Evolutionary conservation across 2,329 filamentous ascomycete species (phyloP).

Genomic region (Talaromyces sp.): DNA sequence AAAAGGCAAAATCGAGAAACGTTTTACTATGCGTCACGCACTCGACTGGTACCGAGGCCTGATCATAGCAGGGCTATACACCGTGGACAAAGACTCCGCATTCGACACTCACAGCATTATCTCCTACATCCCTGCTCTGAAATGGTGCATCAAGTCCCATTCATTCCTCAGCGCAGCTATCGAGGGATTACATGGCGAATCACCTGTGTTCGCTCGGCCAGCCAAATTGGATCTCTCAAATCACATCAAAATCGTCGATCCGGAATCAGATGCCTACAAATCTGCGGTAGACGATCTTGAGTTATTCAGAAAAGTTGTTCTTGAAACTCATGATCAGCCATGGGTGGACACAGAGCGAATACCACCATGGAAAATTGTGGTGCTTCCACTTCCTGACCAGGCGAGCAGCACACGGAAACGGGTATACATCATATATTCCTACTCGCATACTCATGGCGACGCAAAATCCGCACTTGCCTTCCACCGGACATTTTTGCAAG

Average conservation of each 20-base stretch:
- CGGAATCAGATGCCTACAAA: not conserved
- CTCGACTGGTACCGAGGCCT: constrained; percentile 6
- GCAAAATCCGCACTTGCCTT: constrained; percentile 44
- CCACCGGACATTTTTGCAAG: constrained; percentile 39
- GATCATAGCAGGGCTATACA: constrained; percentile 8
- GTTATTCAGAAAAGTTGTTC: constrained; percentile 17
- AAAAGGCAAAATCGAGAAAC: constrained; percentile 9
- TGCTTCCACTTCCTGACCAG: constrained; percentile 28
- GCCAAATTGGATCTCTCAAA: constrained; percentile 35
- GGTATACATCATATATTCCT: constrained; percentile 41
- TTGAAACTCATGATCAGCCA: constrained; percentile 36
- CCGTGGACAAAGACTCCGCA: not conserved
- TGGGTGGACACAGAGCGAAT: constrained; percentile 23
- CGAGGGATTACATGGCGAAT: constrained; percentile 35
- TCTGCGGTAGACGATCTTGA: constrained; percentile 1
- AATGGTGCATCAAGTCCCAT: constrained; percentile 38
- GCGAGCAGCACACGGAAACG: constrained; percentile 16
- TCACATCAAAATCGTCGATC: constrained; percentile 35
- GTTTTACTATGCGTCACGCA: not conserved
- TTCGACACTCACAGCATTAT: constrained; percentile 1
- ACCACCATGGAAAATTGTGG: constrained; percentile 46
- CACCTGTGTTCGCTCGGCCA: constrained; percentile 32
- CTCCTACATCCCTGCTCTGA: constrained; percentile 32
- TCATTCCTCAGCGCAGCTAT: constrained; percentile 39
- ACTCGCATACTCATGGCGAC: constrained; percentile 46